Percentiles rank a stretch among this genome's conserved stretches.
phyloP scores from a whole-genome alignment of 352 stramenopile genomes.

The Detonula confervacea region DNA sequence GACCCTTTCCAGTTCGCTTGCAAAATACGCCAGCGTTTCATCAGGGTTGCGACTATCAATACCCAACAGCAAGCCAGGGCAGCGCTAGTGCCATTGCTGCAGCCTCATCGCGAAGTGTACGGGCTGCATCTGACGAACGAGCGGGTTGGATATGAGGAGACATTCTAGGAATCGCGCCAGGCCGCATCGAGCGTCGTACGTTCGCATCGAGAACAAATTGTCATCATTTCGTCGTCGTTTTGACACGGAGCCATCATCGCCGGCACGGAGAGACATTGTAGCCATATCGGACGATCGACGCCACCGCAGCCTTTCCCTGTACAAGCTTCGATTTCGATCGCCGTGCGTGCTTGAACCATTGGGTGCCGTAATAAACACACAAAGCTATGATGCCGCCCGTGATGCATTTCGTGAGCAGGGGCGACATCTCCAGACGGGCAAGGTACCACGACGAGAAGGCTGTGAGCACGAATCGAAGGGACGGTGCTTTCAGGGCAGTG shows the following conservation, averaged over 20 bases:
- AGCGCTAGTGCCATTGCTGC: no score
- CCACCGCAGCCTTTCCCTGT: background rate
- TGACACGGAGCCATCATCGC: background rate
- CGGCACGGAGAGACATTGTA: background rate
- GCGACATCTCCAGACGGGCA: slow-evolving; percentile 13
- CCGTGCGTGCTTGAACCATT: slow-evolving; percentile 38
- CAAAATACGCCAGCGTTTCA: no score
- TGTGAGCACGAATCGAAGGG: background rate
- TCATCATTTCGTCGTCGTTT: no score
- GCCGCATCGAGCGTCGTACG: slow-evolving; percentile 62
- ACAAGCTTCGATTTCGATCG: no score
- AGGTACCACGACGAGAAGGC: slow-evolving; percentile 37
- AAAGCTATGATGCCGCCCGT: slow-evolving; percentile 36
- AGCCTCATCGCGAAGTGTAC: no score
- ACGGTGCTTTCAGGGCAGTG: background rate
- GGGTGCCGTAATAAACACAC: slow-evolving; percentile 31
- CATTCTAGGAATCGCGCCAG: slow-evolving; percentile 57
- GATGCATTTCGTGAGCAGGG: slow-evolving; percentile 41
- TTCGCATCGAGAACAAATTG: slow-evolving; percentile 22
- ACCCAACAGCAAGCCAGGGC: no score
- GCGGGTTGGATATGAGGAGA: slow-evolving; percentile 63
- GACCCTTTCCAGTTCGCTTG: no score
- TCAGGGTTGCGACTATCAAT: no score
- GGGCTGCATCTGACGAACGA: no score
- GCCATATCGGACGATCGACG: no score